Base-by-base conservation (phyloP, 257 asterid genomes). In the Capsicum chinense region DNA sequence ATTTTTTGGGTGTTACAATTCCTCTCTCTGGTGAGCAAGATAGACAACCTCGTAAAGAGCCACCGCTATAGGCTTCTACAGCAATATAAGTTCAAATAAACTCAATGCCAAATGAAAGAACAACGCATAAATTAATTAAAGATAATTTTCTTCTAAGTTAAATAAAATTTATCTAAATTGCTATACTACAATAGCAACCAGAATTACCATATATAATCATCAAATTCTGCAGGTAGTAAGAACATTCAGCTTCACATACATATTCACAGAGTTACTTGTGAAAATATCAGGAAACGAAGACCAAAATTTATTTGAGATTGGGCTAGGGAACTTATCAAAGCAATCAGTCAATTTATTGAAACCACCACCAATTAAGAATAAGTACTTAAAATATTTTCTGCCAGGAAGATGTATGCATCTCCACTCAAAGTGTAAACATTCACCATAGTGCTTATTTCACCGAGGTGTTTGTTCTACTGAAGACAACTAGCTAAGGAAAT, bases 381-480 rank as follows among this genome's bases (percentile, higher is more conserved):
- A 83, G 89, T 83, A 86, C 70, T 68, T 85, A 12, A 92, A 91
- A 84, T 3, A 88, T 56, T 56, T 85, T 56, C 44, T 86, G 70
- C 85, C 86, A 63, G 59, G 62, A 6, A 92, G 87, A 86, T 89
- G 95, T 50, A 64, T 91, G 84, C 88, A 92, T 12, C 85, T 86
- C 39, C 68, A 85, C 3, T 79, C 88, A 47, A 88, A 88, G 62
- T 85, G 44, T 2, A 83, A 87, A 47, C 52, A 81, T 14, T 57
- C 86, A 56, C 71, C 89, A 17, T 54, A 89, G 15, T 94, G 98
- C 85, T 92, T 94, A 10, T 66, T 93, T 59, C 97, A 91, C n/a
- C 85, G 94, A 84, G 98, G 98, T 15, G 84, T 88, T 39, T 94
- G 98, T 86, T 93, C 97, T 50, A 83, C 96, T 70, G 88, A 89